Evolutionary conservation across 1,284 basidiomycete species (phyloP), one percentile per base, ranked within the genome.

Genomic region (Boletellus deceptivus): DNA sequence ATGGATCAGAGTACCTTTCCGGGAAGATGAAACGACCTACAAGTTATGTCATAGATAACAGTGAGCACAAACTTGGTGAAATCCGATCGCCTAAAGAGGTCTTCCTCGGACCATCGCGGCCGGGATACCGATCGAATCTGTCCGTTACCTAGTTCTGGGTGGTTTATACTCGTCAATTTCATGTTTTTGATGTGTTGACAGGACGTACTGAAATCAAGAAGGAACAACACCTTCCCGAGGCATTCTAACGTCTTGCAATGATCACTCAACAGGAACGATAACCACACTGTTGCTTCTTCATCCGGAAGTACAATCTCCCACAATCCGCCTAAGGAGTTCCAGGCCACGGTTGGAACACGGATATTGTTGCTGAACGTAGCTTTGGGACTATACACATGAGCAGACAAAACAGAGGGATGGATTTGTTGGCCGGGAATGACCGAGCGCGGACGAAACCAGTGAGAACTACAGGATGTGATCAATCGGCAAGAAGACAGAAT

Each of bases 181-280:
- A 2, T 20, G 20, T 20, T 2, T 20, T 20, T 20, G 20, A 20
- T 20, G 20, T 20, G 11, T 31, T 8, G 29, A 31, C 10, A 31
- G 4, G 35, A 18, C 56, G 14, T 39, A 52, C 56, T 8, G 13
- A 14, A 38, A 24, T 40, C 20, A 25, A 57, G 48, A 34, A 58
- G 49, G 25, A 29, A 33, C 10, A 58, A 9, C 7, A 55, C 43
- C 7, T 24, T 34, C 16, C 29, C 25, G 1, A 48, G 43, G 14
- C 2, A 50, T 9, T 17, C 5, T 1, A 55, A 6, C 1, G 48
- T 20, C 48, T 14, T 27, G 4, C 9, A 3, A 6, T 14, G 42
- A 24, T 57, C 31, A 6, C 20, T 37, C 2, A 57, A 29, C 13
- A 48, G 8, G 6, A 9, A 18, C 18, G 55, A 22, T 6, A 45